Evolutionary conservation across 306 rosid genomes (phyloP), one percentile per base, ranked within the genome.

Genomic region (Mucuna pruriens): DNA sequence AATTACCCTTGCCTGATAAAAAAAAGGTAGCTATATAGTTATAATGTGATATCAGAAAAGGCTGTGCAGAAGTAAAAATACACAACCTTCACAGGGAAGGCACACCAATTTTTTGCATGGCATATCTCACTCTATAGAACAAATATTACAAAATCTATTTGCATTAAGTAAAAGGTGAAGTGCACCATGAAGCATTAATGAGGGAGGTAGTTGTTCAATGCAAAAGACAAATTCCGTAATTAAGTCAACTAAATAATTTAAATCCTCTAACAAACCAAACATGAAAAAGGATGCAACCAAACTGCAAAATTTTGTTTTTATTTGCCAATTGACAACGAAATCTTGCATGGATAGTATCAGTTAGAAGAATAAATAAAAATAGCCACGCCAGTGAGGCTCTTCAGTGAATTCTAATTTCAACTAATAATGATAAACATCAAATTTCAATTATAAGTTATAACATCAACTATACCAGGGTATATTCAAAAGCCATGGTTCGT

Each of bases 271-370:
- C 68, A 60, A 51, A 57, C 16, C 40, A 64, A 65, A 26, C 34
- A 77, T 46, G 38, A 60, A 62, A 52, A 46, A 71, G n/a, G 46
- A 69, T 11, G 57, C 22, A 75, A 31, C 9, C 70, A 78, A 64
- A 17, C 61, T 5, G 49, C 19, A 38, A 49, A 19, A 34, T 33
- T 78, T 40, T 16, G 9, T 48, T 39, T 48, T 22, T 49, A 42
- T 16, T 33, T 3, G 12, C 16, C 65, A 54, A 51, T 75, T 44
- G 75, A 42, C 33, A 31, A 69, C 33, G 13, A 64, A 84, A 69
- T 10, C 57, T 2, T 12, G 7, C 58, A 33, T 19, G 25, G 29
- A 36, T 49, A 44, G 65, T 29, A 73, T 78, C 71, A 25, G 25
- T 52, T 38, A 46, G 10, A 51, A 49, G 15, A 73, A 72, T 51